A percentile compares a stretch with the other conserved stretches of the same genome.
These are phyloP conservation scores for Alternaria sp. DNA, from an alignment of 2,329 filamentous ascomycete genomes.

Conservation along the genomic window DNA sequence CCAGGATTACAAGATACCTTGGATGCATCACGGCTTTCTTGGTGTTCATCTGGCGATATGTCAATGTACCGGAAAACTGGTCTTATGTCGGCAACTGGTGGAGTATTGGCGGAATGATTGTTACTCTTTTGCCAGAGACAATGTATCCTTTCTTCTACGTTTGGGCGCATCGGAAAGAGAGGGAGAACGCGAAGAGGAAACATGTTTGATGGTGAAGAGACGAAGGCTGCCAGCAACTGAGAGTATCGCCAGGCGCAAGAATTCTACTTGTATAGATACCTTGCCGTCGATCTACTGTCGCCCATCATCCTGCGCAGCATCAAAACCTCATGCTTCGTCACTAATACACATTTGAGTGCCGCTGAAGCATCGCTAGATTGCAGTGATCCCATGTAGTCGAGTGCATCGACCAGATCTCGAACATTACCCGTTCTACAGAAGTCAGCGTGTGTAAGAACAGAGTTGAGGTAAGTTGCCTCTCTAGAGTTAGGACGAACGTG, in stretches of 20 bases:
- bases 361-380: background rate
- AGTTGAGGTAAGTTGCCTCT: background rate
- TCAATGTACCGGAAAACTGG: slow-evolving; percentile 53
- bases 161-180: slow-evolving; percentile 41
- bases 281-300: background rate
- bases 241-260: background rate
- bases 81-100: slow-evolving; percentile 47
- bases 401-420: slow-evolving; percentile 57
- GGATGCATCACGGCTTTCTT: slow-evolving; percentile 52
- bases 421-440: slow-evolving; percentile 50
- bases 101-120: slow-evolving; percentile 47
- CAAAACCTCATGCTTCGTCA: slow-evolving; percentile 63
- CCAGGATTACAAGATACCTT: slow-evolving; percentile 52
- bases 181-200: slow-evolving; percentile 21
- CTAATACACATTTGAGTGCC: slow-evolving; percentile 53
- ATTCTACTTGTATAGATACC: background rate
- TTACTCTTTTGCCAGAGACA: slow-evolving; percentile 53
- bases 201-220: slow-evolving; percentile 7
- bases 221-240: background rate
- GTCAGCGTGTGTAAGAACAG: background rate
- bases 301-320: slow-evolving; percentile 55
- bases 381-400: slow-evolving; percentile 46
- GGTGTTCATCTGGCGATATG: slow-evolving; percentile 53
- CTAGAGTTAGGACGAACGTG: background rate
- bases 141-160: slow-evolving; percentile 53